phyloP scores from a whole-genome alignment of 371 early-diverging fungal species.

The Syncephalastrum racemosum region DNA sequence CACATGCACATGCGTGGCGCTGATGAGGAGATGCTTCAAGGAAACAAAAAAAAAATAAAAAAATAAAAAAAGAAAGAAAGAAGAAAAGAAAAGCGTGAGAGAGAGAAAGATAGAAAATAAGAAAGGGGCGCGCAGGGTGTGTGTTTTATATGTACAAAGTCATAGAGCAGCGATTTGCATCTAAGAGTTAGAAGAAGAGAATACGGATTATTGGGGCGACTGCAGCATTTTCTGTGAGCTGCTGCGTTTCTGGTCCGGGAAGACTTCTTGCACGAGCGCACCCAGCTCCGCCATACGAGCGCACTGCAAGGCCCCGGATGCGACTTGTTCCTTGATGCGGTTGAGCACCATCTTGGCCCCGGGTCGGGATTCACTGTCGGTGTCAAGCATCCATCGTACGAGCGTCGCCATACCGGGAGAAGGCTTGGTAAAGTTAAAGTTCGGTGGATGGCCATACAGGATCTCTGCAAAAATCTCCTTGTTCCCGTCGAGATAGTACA shows the following conservation, averaged over 20 bases:
- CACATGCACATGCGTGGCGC: too few species aligned
- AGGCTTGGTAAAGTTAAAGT: slow-evolving; percentile 43
- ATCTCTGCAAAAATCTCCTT: slow-evolving; percentile 46
- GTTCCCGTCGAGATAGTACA: slow-evolving; percentile 44
- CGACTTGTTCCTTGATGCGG: slow-evolving; percentile 24
- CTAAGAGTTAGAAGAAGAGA: too few species aligned
- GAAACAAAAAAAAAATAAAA: neutral
- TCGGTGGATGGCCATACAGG: slow-evolving; percentile 34
- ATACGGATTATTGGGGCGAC: too few species aligned
- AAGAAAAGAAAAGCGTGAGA: too few species aligned
- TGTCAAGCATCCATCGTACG: slow-evolving; percentile 42
- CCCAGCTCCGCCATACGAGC: slow-evolving; percentile 38
- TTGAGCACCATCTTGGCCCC: slow-evolving; percentile 14
- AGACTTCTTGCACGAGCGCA: slow-evolving; percentile 38
- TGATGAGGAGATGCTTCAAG: too few species aligned
- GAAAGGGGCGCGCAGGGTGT: too few species aligned
- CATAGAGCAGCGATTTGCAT: too few species aligned
- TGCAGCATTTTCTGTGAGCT: too few species aligned
- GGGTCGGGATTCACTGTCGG: slow-evolving; percentile 35
- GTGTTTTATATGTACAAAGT: too few species aligned
- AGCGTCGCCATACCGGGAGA: slow-evolving; percentile 32
- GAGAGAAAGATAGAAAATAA: too few species aligned
- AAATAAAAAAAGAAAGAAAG: neutral
- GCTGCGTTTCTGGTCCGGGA: slow-evolving; percentile 17
- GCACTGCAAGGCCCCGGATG: slow-evolving; percentile 28